Percentiles rank a stretch among this genome's conserved stretches.
Evolutionary conservation across 768 basidiomycete genomes (phyloP).

Genomic region (Boletus barrowsii): DNA sequence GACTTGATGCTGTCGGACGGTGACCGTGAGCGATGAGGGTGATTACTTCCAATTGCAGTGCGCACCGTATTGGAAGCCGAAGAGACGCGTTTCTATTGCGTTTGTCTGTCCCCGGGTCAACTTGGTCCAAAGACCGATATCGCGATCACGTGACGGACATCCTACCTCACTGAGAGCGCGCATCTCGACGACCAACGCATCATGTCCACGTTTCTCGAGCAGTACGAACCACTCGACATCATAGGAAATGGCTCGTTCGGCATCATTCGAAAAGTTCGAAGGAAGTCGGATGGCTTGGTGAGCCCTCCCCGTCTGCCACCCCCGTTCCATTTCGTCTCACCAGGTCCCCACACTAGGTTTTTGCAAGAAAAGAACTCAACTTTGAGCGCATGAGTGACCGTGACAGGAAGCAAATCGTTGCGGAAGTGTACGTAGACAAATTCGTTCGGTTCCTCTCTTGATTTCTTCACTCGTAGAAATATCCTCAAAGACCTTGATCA

Average conservation of each 20-base stretch:
- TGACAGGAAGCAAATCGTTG: constrained; percentile 93
- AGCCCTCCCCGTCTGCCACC: constrained; percentile 31
- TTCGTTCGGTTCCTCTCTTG: background rate
- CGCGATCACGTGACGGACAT: too few relatives aligned
- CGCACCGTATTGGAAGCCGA: too few relatives aligned
- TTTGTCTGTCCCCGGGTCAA: too few relatives aligned
- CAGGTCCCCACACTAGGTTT: constrained; percentile 45
- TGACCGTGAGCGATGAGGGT: too few relatives aligned
- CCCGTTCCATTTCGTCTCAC: background rate
- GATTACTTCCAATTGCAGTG: too few relatives aligned
- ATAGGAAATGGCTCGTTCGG: constrained; percentile 98
- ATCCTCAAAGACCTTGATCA: constrained; percentile 95
- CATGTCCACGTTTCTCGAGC: constrained; percentile 53
- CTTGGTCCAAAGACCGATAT: too few relatives aligned
- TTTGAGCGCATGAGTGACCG: constrained; percentile 96
- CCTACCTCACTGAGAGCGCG: background rate
- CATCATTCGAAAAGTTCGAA: constrained; percentile 90
- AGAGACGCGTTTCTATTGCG: too few relatives aligned
- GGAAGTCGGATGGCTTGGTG: constrained; percentile 81
- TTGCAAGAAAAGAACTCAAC: constrained; percentile 94
- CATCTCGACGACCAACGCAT: background rate
- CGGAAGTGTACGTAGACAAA: constrained; percentile 80
- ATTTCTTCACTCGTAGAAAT: constrained; percentile 51
- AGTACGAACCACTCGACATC: constrained; percentile 84
- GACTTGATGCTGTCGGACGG: too few relatives aligned